These are phyloP conservation scores for Vitis riparia DNA, from an alignment of 164 flowering plant genomes.

Conservation along the genomic window DNA sequence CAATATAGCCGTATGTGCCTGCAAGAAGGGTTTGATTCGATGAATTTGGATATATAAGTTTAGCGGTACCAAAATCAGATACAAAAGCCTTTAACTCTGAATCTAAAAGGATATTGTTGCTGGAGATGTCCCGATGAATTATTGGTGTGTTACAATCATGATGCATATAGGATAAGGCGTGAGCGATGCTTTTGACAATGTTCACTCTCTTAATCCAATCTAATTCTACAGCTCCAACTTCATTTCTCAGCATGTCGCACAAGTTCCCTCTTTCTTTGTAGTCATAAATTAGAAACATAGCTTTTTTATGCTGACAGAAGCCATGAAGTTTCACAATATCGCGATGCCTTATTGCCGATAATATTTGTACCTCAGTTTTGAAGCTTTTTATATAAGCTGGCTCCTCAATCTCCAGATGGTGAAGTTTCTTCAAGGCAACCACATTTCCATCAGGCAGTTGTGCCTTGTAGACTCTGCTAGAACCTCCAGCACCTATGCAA, in stretches of 20 bases:
- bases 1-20: conserved; percentile 20
- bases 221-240: conserved; percentile 14
- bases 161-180: conserved; percentile 15
- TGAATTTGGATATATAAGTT: conserved; percentile 12
- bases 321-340: conserved; percentile 11
- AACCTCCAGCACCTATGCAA: conserved; percentile 26
- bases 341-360: conserved; percentile 1
- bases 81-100: conserved; percentile 11
- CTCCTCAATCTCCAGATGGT: conserved; percentile 12
- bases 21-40: conserved; percentile 9
- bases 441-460: conserved; percentile 11
- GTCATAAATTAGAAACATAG: conserved; percentile 10
- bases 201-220: conserved; percentile 18
- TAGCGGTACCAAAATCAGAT: conserved; percentile 18
- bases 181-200: conserved; percentile 4
- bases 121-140: conserved; percentile 20
- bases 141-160: conserved; percentile 16
- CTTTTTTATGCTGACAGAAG: not conserved
- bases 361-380: not conserved
- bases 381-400: conserved; percentile 8
- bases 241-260: not conserved
- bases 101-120: conserved; percentile 20
- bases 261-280: conserved; percentile 15
- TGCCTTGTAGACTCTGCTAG: conserved; percentile 26
- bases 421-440: conserved; percentile 23